Percentiles rank a stretch among this genome's conserved stretches.
These are phyloP conservation scores for Nemania diffusa DNA, from an alignment of 2,329 filamentous ascomycete species.

Conservation along the genomic window DNA sequence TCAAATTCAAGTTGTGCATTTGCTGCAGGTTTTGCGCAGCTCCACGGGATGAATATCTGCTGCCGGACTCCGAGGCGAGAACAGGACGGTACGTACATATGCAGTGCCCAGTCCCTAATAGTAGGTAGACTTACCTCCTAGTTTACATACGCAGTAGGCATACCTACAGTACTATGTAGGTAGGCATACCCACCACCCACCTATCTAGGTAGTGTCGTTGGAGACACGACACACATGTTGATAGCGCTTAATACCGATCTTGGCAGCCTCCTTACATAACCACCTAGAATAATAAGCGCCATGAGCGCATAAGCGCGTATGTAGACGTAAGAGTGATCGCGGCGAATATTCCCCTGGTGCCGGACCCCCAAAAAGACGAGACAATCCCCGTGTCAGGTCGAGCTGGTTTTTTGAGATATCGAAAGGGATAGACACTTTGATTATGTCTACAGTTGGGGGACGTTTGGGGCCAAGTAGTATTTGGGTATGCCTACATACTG, in stretches of 20 bases:
- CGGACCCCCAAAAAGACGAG: slow-evolving; percentile 36
- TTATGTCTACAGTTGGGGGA: neutral
- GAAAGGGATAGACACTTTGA: slow-evolving; percentile 8
- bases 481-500: neutral
- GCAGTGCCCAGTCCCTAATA: no score
- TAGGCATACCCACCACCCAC: neutral
- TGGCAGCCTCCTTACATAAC: slow-evolving; percentile 11
- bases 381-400: slow-evolving; percentile 39
- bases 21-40: neutral
- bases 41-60: slow-evolving; percentile 13
- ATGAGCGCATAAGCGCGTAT: slow-evolving; percentile 40
- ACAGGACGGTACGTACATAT: no score
- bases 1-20: neutral
- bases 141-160: no score
- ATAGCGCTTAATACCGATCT: slow-evolving; percentile 31
- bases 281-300: slow-evolving; percentile 23
- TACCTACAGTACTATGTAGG: neutral
- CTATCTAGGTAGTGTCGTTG: neutral
- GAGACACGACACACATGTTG: neutral
- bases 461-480: neutral
- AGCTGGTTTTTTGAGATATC: slow-evolving; percentile 19
- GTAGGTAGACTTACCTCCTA: no score
- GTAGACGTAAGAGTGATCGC: neutral
- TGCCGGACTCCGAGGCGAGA: slow-evolving; percentile 21
- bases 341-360: slow-evolving; percentile 12